phyloP scores from a whole-genome alignment of 2,329 filamentous ascomycete genomes.

The Malbranchea zuffiana region DNA sequence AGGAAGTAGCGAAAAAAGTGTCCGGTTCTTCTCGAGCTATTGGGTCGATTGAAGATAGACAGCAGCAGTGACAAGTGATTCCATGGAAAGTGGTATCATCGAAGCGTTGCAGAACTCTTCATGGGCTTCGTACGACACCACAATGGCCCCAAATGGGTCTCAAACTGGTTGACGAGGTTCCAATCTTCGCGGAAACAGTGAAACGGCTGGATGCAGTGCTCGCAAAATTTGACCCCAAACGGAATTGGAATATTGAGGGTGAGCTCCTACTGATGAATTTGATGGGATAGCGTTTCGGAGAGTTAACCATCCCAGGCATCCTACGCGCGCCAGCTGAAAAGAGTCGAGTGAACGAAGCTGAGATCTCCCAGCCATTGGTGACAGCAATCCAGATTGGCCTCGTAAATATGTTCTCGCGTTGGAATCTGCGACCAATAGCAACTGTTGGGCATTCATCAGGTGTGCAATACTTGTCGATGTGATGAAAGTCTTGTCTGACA shows the following conservation, averaged over 20 bases:
- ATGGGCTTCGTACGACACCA: too few relatives aligned
- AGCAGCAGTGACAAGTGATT: too few relatives aligned
- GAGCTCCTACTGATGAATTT: too few relatives aligned
- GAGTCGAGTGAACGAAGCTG: constrained; percentile 14
- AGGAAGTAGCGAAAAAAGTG: too few relatives aligned
- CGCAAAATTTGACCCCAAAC: neutral
- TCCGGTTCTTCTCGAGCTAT: too few relatives aligned
- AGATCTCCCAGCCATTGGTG: constrained; percentile 18
- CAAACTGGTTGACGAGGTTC: constrained; percentile 1
- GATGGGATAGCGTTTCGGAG: too few relatives aligned
- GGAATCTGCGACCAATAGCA: constrained; percentile 11
- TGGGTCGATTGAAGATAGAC: too few relatives aligned
- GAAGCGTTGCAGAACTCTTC: too few relatives aligned
- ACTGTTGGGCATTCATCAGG: constrained; percentile 21
- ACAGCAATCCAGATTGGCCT: constrained; percentile 20
- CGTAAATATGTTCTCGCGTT: constrained; percentile 15
- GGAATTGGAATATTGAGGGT: constrained; percentile 1
- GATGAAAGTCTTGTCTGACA: too few relatives aligned
- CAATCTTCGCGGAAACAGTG: neutral
- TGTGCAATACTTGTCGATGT: too few relatives aligned
- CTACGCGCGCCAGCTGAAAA: neutral
- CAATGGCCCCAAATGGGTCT: constrained; percentile 11
- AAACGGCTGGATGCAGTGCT: neutral
- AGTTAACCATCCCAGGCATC: too few relatives aligned
- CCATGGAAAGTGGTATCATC: too few relatives aligned